These are phyloP conservation scores for Lenwebbia sp. DNA, from an alignment of 345 rosid species.

Conservation along the genomic window DNA sequence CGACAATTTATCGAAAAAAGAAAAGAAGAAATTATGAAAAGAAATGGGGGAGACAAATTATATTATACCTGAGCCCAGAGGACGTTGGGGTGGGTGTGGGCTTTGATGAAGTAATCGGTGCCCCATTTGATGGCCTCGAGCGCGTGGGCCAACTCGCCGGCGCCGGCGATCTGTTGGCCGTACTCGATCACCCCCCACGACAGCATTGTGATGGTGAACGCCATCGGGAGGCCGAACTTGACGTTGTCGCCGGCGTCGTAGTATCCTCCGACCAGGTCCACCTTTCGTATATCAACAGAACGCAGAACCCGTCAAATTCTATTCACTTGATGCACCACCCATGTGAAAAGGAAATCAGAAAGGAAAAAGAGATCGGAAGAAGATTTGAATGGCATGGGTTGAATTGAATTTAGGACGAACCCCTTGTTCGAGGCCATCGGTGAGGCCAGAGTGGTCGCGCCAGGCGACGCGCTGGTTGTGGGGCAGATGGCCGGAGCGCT, in stretches of 20 bases:
- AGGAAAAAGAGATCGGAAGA: not conserved
- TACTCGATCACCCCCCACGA: slow-evolving; percentile 80
- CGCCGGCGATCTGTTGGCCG: slow-evolving; percentile 31
- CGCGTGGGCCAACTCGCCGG: slow-evolving; percentile 48
- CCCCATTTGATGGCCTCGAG: slow-evolving; percentile 83
- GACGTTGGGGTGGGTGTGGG: slow-evolving; percentile 45
- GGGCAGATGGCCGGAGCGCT: slow-evolving; percentile 55
- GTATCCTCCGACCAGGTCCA: slow-evolving; percentile 89
- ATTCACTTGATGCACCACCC: not conserved
- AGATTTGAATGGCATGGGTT: not conserved
- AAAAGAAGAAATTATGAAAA: not conserved
- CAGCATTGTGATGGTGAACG: slow-evolving; percentile 77
- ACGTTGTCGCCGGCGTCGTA: slow-evolving; percentile 94
- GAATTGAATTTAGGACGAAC: slow-evolving; percentile 11
- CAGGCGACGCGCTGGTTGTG: slow-evolving; percentile 46
- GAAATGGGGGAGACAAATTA: not conserved
- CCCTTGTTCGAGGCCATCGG: slow-evolving; percentile 60
- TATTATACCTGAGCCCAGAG: slow-evolving; percentile 43
- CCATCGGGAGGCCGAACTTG: slow-evolving; percentile 88
- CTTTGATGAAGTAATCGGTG: slow-evolving; percentile 79
- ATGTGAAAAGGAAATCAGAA: not conserved
- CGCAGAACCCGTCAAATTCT: not conserved
- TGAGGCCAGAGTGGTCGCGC: slow-evolving; percentile 65
- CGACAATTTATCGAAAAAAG: not conserved
- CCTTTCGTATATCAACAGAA: slow-evolving; percentile 23